phyloP scores from a whole-genome alignment of 148 eudicot genomes.

The Silene uniflora region DNA sequence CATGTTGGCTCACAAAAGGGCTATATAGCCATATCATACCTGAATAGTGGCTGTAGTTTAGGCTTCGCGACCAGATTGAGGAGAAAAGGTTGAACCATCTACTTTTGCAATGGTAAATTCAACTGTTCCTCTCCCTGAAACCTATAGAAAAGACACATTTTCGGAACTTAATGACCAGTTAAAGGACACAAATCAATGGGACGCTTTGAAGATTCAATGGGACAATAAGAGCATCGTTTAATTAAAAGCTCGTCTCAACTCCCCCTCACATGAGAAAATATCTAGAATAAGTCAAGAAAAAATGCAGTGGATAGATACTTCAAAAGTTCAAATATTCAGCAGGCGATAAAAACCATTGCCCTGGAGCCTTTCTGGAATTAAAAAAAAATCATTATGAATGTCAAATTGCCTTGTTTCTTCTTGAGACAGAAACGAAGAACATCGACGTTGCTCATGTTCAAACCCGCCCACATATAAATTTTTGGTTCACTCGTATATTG shows the following conservation, averaged over 20 bases:
- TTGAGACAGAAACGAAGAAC: no score
- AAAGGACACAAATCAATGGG: not conserved
- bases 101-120: constrained; percentile 77
- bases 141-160: constrained; percentile 31
- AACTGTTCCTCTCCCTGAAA: constrained; percentile 72
- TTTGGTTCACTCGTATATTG: no score
- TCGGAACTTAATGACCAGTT: not conserved
- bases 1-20: not conserved
- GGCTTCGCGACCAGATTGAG: constrained; percentile 72
- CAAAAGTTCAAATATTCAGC: constrained; percentile 47
- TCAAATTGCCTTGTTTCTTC: not conserved
- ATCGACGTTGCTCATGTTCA: no score
- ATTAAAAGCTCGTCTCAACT: not conserved
- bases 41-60: constrained; percentile 65
- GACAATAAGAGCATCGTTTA: no score
- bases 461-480: no score
- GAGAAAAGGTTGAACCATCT: constrained; percentile 75
- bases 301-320: constrained; percentile 58
- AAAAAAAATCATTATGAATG: not conserved
- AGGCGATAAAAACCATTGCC: constrained; percentile 87
- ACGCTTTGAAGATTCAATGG: not conserved
- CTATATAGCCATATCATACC: constrained; percentile 29
- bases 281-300: constrained; percentile 17
- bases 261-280: not conserved
- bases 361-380: constrained; percentile 75